Evolutionary conservation across 768 basidiomycete genomes (phyloP).

Genomic region (Suillus subluteus): DNA sequence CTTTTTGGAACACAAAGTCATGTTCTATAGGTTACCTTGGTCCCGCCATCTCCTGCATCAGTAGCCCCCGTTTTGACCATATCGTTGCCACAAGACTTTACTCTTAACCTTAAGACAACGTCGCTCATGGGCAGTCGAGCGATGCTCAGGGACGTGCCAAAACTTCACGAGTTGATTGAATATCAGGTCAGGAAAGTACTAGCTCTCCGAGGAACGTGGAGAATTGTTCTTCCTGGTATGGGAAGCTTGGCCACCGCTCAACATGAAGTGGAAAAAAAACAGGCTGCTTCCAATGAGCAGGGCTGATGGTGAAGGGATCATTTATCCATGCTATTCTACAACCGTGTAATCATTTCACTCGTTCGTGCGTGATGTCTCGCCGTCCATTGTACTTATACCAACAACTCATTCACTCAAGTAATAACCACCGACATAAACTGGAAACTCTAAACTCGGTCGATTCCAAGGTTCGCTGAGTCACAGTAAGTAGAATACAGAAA

Average conservation of each 20-base stretch:
- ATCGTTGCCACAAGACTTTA: slow-evolving; percentile 83
- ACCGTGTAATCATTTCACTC: background rate
- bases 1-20: slow-evolving; percentile 13
- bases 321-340: background rate
- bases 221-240: slow-evolving; percentile 68
- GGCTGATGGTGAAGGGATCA: background rate
- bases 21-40: slow-evolving; percentile 56
- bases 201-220: slow-evolving; percentile 64
- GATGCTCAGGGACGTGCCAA: slow-evolving; percentile 97
- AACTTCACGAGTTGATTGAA: slow-evolving; percentile 92
- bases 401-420: slow-evolving; percentile 2
- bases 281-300: background rate
- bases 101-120: slow-evolving; percentile 82
- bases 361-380: background rate
- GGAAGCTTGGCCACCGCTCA: slow-evolving; percentile 34
- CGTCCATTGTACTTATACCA: slow-evolving; percentile 5
- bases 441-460: background rate
- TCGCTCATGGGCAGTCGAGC: slow-evolving; percentile 95
- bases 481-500: slow-evolving; percentile 16
- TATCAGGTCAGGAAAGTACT: slow-evolving; percentile 76
- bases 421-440: background rate
- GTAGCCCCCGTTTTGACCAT: slow-evolving; percentile 66
- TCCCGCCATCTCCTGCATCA: slow-evolving; percentile 59
- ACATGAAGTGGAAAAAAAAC: slow-evolving; percentile 37
- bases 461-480: slow-evolving; percentile 18